phyloP scores from a whole-genome alignment of 2,329 filamentous ascomycete species.

The Knoxdaviesia proteae region DNA sequence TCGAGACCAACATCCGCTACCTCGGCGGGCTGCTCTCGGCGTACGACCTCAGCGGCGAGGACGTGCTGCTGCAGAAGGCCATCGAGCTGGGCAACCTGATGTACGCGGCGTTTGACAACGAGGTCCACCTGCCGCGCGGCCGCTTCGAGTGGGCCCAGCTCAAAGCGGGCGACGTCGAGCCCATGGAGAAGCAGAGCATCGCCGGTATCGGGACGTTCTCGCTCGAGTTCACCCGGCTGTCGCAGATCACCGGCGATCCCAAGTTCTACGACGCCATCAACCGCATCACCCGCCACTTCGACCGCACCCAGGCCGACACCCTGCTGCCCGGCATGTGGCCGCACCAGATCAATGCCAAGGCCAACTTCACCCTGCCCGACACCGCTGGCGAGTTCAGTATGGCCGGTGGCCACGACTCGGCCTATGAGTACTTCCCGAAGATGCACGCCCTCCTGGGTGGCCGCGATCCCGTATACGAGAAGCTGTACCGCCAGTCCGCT shows the following conservation, averaged over 20 bases:
- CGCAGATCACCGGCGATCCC: conserved; percentile 37
- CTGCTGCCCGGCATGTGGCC: conserved; percentile 43
- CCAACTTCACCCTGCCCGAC: conserved; percentile 22
- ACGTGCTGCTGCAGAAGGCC: conserved; percentile 38
- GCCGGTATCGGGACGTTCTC: conserved; percentile 31
- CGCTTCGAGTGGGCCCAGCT: conserved; percentile 22
- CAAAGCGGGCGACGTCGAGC: conserved; percentile 14
- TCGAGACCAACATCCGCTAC: conserved; percentile 53
- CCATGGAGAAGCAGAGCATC: conserved; percentile 12
- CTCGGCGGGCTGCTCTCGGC: conserved; percentile 49
- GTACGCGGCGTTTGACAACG: conserved; percentile 46
- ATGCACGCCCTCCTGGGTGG: conserved; percentile 47
- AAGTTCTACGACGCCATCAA: conserved; percentile 41
- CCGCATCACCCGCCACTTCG: conserved; percentile 33
- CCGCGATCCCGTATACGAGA: conserved; percentile 15
- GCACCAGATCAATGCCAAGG: conserved; percentile 29
- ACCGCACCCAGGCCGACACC: conserved; percentile 29
- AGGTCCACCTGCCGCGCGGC: conserved; percentile 40
- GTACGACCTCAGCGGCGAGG: conserved; percentile 40
- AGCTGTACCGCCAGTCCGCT: conserved; percentile 23
- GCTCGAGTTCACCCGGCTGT: conserved; percentile 43
- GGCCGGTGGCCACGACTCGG: conserved; percentile 34
- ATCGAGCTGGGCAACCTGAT: conserved; percentile 42
- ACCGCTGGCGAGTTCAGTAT: conserved; percentile 27
- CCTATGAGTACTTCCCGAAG: conserved; percentile 47